These are phyloP conservation scores for Acanthamoeba lenticulata DNA, from an alignment of 208 protist genomes.

Conservation along the genomic window DNA sequence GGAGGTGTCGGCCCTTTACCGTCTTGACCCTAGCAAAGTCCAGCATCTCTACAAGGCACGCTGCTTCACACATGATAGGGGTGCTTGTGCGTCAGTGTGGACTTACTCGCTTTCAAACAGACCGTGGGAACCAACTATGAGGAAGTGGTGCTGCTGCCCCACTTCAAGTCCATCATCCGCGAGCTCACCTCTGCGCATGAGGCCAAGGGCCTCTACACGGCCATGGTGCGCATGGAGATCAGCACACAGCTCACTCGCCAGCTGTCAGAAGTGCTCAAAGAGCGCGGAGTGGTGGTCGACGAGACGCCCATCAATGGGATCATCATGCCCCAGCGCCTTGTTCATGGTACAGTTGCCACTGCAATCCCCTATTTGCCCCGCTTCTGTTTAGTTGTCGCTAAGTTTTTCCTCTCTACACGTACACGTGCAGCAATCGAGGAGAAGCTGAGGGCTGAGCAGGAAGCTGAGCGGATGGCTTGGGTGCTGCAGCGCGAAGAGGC, in stretches of 20 bases:
- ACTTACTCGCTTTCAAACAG: no score
- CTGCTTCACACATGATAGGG: no score
- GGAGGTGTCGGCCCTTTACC: slow-evolving; percentile 64
- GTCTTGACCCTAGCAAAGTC: slow-evolving; percentile 33
- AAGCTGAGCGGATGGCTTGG: slow-evolving; percentile 50
- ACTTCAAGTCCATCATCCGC: slow-evolving; percentile 61
- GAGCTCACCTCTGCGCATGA: slow-evolving; percentile 66
- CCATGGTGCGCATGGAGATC: slow-evolving; percentile 24
- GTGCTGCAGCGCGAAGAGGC: slow-evolving; percentile 40
- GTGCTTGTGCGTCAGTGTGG: no score
- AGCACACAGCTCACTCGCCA: slow-evolving; percentile 6
- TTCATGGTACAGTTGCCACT: not conserved
- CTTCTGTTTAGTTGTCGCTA: no score
- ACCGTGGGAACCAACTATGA: slow-evolving; percentile 62
- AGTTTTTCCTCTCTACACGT: no score
- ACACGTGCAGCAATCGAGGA: slow-evolving; percentile 66
- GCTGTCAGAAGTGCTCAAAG: slow-evolving; percentile 10
- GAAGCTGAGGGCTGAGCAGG: slow-evolving; percentile 56
- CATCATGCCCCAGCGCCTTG: slow-evolving; percentile 54
- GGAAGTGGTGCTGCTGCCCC: slow-evolving; percentile 58
- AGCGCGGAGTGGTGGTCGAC: slow-evolving; percentile 66
- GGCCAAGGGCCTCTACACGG: slow-evolving; percentile 70
- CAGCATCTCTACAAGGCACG: slow-evolving; percentile 57
- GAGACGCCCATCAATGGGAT: slow-evolving; percentile 65
- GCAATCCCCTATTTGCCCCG: no score